Evolutionary conservation across 805 yeast species (phyloP).

Genomic region (Candida tammaniensis): DNA sequence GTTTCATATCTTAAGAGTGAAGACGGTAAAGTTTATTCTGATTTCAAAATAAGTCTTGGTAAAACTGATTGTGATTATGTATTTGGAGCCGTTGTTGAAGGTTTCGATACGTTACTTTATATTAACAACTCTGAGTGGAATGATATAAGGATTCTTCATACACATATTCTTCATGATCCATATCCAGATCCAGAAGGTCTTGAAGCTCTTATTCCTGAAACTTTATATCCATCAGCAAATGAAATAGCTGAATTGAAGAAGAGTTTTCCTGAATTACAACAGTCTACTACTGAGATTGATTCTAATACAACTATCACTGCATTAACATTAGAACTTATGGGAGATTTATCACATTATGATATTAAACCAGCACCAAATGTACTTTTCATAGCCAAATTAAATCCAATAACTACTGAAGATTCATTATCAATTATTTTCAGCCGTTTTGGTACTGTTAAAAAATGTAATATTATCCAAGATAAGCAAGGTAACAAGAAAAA

Average conservation of each 20-base stretch:
- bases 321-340: constrained; percentile 58
- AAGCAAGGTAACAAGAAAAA: constrained; percentile 35
- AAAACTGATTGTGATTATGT: constrained; percentile 10
- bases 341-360: constrained; percentile 58
- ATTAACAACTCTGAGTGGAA: constrained; percentile 28
- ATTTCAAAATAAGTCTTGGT: neutral
- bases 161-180: constrained; percentile 54
- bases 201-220: constrained; percentile 3
- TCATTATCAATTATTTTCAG: constrained; percentile 56
- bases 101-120: constrained; percentile 42
- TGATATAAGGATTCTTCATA: constrained; percentile 47
- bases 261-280: too few relatives aligned
- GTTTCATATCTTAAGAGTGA: neutral
- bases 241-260: constrained; percentile 15
- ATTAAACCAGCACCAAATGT: constrained; percentile 61
- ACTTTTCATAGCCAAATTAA: constrained; percentile 60
- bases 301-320: constrained; percentile 48
- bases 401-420: constrained; percentile 57
- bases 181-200: too few relatives aligned
- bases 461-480: constrained; percentile 54
- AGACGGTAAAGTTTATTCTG: neutral
- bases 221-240: constrained; percentile 8
- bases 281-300: constrained; percentile 18
- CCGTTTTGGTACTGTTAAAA: constrained; percentile 55
- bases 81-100: constrained; percentile 56